Evolutionary conservation across 768 basidiomycete genomes (phyloP).

Genomic region (Macrolepiota albuminosa): DNA sequence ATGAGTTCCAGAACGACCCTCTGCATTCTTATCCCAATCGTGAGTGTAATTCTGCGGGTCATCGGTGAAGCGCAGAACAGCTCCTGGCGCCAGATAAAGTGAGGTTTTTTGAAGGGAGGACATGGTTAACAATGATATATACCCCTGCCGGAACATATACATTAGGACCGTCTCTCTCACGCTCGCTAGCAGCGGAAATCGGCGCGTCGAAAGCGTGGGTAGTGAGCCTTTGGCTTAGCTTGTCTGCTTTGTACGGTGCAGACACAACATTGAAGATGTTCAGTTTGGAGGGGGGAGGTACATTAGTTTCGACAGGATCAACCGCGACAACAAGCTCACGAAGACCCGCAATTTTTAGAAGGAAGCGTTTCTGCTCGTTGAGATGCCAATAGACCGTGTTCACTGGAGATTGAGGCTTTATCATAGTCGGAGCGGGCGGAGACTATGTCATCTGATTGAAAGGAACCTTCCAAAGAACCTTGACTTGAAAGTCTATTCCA

Average conservation of each 20-base stretch:
- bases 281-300: constrained; percentile 2
- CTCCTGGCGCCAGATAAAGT: constrained; percentile 17
- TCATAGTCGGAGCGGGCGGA: constrained; percentile 13
- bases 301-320: constrained; percentile 11
- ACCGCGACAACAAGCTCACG: constrained; percentile 16
- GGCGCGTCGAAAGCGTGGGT: constrained; percentile 12
- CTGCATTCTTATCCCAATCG: constrained; percentile 11
- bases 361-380: constrained; percentile 12
- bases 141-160: constrained; percentile 15
- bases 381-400: constrained; percentile 10
- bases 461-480: constrained; percentile 8
- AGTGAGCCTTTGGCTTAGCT: constrained; percentile 3
- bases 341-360: constrained; percentile 12
- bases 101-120: constrained; percentile 15
- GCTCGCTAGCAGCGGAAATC: constrained; percentile 8
- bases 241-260: constrained; percentile 12
- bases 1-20: constrained; percentile 13
- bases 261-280: constrained; percentile 16
- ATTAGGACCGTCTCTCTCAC: constrained; percentile 5
- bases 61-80: constrained; percentile 15
- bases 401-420: constrained; percentile 10
- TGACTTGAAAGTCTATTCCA: constrained; percentile 12
- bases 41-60: constrained; percentile 8
- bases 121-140: constrained; percentile 15
- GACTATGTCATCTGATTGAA: constrained; percentile 8